Base-by-base conservation (phyloP, 345 rosid species). In the Limnanthes douglasii region DNA sequence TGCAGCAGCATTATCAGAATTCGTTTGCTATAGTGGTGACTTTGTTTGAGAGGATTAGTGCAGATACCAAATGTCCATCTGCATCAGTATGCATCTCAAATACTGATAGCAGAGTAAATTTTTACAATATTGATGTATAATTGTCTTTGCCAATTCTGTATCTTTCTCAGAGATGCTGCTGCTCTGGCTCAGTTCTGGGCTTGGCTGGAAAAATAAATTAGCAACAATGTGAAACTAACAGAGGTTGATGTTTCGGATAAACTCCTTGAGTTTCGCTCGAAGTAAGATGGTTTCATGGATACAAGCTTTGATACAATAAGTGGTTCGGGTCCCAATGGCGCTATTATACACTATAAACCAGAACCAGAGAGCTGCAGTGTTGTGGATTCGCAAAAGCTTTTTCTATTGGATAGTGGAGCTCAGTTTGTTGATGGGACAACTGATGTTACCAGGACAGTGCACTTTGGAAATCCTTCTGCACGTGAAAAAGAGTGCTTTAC, bases 251-350 rank as follows among this genome's bases (percentile, higher is more conserved):
- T 74, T 50, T 81, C 90, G 2, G 65, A 83, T 57, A 79, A 61
- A 53, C 93, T 88, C 45, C 86, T 83, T 39, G 70, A 73, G 41
- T 88, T 88, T 52, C 95, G 95, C 30, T 65, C 93, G 2, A 46
- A 59, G 63, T 93, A 76, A 61, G 66, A 55, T 38, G 93, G 93
- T 43, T 88, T 88, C 56, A 17, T 74, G 38, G 97, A 83, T 62
- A 83, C 97, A 43, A 88, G 97, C 67, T 83, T 88, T 10, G 95
- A 88, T 54, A 79, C 97, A 31, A 88, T 88, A 50, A 79, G 95
- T 38, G 97, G 97, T 86, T 88, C 95, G 0, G 97, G 97, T 46
- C 78, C 95, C 41, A 88, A 88, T 61, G 95, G 95, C 45, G 95
- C 97, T 34, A 63, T 88, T 48, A 83, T 88, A 58, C 97, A 88